phyloP scores from a whole-genome alignment of 768 basidiomycete species.

The Paxillus ammoniavirescens region DNA sequence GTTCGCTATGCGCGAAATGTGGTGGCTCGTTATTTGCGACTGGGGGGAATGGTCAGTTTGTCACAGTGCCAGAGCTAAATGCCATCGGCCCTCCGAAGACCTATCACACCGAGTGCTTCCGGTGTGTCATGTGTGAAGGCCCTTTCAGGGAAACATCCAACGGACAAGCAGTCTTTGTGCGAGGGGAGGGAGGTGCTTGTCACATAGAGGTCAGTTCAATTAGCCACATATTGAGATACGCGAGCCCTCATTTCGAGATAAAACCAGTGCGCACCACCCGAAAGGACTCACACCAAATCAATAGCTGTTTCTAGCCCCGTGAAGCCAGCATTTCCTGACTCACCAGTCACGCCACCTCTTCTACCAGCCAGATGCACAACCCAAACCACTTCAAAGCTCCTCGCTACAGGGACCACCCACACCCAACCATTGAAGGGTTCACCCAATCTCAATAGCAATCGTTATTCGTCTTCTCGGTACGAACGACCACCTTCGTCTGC shows the following conservation, averaged over 20 bases:
- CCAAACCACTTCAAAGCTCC: slow-evolving; percentile 5
- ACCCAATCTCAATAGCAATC: slow-evolving; percentile 7
- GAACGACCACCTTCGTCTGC: slow-evolving; percentile 21
- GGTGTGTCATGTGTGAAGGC: slow-evolving; percentile 63
- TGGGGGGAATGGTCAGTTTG: slow-evolving; percentile 60
- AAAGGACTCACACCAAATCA: slow-evolving; percentile 22
- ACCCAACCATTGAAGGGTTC: slow-evolving; percentile 14
- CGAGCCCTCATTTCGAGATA: slow-evolving; percentile 6
- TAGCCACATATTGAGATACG: neutral
- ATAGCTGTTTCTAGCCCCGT: slow-evolving; percentile 3
- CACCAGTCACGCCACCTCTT: slow-evolving; percentile 17
- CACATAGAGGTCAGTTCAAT: slow-evolving; percentile 52
- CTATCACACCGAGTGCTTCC: slow-evolving; percentile 78
- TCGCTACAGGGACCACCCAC: slow-evolving; percentile 1
- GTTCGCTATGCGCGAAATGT: slow-evolving; percentile 62
- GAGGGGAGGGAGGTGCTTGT: slow-evolving; percentile 61
- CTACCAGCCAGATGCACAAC: slow-evolving; percentile 18
- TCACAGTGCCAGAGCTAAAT: slow-evolving; percentile 61
- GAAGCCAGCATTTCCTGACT: slow-evolving; percentile 12
- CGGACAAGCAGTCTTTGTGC: slow-evolving; percentile 72
- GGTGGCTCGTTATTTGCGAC: slow-evolving; percentile 53
- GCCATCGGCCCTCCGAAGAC: slow-evolving; percentile 45
- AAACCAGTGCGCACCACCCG: slow-evolving; percentile 44
- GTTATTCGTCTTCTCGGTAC: slow-evolving; percentile 31
- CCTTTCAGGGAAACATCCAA: slow-evolving; percentile 58